Percentiles rank a stretch among this genome's conserved stretches.
These are phyloP conservation scores for Chalciporus chontae DNA, from an alignment of 768 basidiomycete species.

Conservation along the genomic window DNA sequence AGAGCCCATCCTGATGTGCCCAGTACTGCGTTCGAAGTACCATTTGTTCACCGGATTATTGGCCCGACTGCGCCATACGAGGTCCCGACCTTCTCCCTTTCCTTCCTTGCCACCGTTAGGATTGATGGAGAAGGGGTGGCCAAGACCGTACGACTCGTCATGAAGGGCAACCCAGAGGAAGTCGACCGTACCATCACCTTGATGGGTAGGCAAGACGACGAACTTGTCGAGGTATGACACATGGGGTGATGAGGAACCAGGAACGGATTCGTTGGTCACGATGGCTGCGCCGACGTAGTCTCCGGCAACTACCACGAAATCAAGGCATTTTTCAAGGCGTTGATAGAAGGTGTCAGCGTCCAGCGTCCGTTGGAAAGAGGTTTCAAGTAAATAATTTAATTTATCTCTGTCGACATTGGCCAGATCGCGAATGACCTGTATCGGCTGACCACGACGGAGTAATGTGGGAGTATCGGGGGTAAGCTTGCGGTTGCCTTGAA, in stretches of 20 bases:
- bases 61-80: slow-evolving; percentile 92
- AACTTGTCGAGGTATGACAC: slow-evolving; percentile 98
- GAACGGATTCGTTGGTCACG: slow-evolving; percentile 64
- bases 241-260: slow-evolving; percentile 35
- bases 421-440: slow-evolving; percentile 71
- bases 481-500: slow-evolving; percentile 82
- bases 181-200: slow-evolving; percentile 98
- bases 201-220: slow-evolving; percentile 89
- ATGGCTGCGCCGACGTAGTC: slow-evolving; percentile 95
- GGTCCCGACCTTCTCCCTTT: slow-evolving; percentile 83
- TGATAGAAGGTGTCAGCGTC: slow-evolving; percentile 72
- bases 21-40: slow-evolving; percentile 96
- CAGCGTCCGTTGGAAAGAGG: slow-evolving; percentile 75
- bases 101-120: slow-evolving; percentile 93
- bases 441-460: slow-evolving; percentile 81
- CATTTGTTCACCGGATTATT: slow-evolving; percentile 98
- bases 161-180: slow-evolving; percentile 98
- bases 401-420: slow-evolving; percentile 72
- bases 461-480: slow-evolving; percentile 92
- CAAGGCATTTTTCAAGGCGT: slow-evolving; percentile 72
- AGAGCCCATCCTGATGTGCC: slow-evolving; percentile 78
- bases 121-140: slow-evolving; percentile 90
- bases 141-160: slow-evolving; percentile 97
- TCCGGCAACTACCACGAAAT: slow-evolving; percentile 91
- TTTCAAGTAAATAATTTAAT: slow-evolving; percentile 80